Percentiles rank a stretch among this genome's conserved stretches.
phyloP scores from a whole-genome alignment of 441 rosid genomes.

The Dalechampia spathulata region DNA sequence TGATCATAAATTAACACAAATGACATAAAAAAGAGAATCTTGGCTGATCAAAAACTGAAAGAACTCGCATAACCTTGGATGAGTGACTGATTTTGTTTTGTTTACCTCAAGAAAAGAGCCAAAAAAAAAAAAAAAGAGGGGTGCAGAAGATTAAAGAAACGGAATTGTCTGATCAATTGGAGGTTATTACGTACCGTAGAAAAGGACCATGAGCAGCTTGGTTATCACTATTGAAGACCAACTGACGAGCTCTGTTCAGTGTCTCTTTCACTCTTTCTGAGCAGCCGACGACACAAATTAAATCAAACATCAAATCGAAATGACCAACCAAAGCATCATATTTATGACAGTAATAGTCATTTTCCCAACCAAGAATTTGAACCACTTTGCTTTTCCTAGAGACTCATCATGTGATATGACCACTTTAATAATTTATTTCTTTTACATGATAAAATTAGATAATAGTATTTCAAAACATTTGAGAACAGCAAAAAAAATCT shows the following conservation, averaged over 20 bases:
- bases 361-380: slow-evolving; percentile 26
- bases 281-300: slow-evolving; percentile 21
- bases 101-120: slow-evolving; percentile 20
- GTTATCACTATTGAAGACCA: slow-evolving; percentile 72
- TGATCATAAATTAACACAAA: no score
- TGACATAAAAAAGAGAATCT: no score
- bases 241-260: slow-evolving; percentile 94
- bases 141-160: no score
- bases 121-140: no score
- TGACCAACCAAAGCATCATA: slow-evolving; percentile 1
- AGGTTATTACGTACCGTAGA: slow-evolving; percentile 28
- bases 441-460: neutral
- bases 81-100: neutral
- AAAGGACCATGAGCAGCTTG: slow-evolving; percentile 38
- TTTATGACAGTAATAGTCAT: slow-evolving; percentile 7
- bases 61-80: no score
- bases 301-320: slow-evolving; percentile 29
- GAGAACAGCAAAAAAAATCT: no score
- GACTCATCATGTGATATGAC: slow-evolving; percentile 28
- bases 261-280: slow-evolving; percentile 97
- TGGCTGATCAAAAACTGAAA: no score
- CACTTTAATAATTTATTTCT: neutral
- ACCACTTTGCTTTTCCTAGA: no score
- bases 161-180: no score
- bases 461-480: slow-evolving; percentile 12